These are phyloP conservation scores for Singerocomus rubriflavus DNA, from an alignment of 1,284 basidiomycete species.

Conservation along the genomic window DNA sequence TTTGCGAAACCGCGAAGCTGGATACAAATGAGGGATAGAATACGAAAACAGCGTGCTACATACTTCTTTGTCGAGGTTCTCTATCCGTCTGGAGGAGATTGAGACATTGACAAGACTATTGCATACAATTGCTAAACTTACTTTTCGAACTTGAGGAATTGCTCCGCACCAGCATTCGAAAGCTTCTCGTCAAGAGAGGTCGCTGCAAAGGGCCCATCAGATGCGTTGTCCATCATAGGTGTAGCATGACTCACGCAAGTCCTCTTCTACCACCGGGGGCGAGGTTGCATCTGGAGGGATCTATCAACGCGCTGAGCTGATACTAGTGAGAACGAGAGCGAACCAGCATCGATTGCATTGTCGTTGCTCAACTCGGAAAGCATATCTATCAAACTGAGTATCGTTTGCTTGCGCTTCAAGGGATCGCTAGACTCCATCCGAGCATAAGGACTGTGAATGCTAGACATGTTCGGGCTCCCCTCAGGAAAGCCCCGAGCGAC, in stretches of 20 bases:
- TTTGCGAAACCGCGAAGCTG: constrained; percentile 36
- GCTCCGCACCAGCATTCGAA: constrained; percentile 34
- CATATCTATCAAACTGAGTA: constrained; percentile 62
- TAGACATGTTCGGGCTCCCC: constrained; percentile 26
- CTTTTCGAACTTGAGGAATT: constrained; percentile 33
- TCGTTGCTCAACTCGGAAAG: constrained; percentile 57
- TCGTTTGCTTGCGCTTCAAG: constrained; percentile 53
- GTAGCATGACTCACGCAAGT: constrained; percentile 43
- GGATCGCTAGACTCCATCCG: constrained; percentile 29
- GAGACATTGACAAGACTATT: background rate
- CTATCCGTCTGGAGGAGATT: constrained; percentile 27
- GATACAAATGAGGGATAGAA: constrained; percentile 13
- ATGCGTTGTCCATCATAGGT: constrained; percentile 1
- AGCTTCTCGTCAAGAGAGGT: constrained; percentile 35
- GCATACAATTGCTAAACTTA: constrained; percentile 14
- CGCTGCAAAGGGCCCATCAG: constrained; percentile 17
- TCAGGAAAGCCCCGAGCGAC: constrained; percentile 33
- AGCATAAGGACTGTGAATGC: constrained; percentile 29
- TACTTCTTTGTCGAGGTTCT: constrained; percentile 35
- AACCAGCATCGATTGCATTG: constrained; percentile 44
- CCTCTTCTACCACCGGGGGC: constrained; percentile 54
- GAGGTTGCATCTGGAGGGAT: constrained; percentile 32
- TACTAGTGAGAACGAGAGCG: constrained; percentile 19
- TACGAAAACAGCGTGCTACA: constrained; percentile 1
- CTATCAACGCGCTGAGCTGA: constrained; percentile 5